Evolutionary conservation across 2,329 filamentous ascomycete species (phyloP).

Genomic region (Sclerotiophoma versabilis): DNA sequence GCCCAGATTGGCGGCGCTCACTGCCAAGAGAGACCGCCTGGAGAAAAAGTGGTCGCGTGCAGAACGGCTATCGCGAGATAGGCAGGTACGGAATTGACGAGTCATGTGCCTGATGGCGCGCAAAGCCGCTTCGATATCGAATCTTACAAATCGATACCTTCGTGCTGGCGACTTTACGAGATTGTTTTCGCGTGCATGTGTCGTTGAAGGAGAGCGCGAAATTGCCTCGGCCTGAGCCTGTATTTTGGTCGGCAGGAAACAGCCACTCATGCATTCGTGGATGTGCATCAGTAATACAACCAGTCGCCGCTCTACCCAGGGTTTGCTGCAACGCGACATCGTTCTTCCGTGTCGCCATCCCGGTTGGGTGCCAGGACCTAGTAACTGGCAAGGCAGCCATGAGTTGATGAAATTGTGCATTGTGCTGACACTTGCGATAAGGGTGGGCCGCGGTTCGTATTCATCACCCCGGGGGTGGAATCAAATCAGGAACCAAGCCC

Average conservation of each 20-base stretch:
- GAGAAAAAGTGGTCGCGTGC: conserved; percentile 9
- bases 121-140: conserved; percentile 4
- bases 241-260: neutral
- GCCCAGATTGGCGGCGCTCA: conserved; percentile 24
- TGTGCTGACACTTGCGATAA: conserved; percentile 15
- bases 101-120: conserved; percentile 11
- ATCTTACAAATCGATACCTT: conserved; percentile 18
- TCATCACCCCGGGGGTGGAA: neutral
- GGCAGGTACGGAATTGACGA: conserved; percentile 12
- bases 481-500: neutral
- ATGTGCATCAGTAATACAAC: no score
- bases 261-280: neutral
- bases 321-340: neutral
- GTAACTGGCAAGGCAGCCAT: neutral
- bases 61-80: conserved; percentile 9
- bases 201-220: neutral
- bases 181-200: neutral
- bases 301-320: neutral
- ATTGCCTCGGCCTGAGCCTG: neutral
- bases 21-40: conserved; percentile 10
- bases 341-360: conserved; percentile 5
- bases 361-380: conserved; percentile 1
- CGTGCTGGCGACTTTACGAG: conserved; percentile 4
- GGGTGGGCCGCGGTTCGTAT: conserved; percentile 14
- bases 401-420: neutral